Base-by-base conservation (phyloP, 306 rosid species). In the Quercus gilva region DNA sequence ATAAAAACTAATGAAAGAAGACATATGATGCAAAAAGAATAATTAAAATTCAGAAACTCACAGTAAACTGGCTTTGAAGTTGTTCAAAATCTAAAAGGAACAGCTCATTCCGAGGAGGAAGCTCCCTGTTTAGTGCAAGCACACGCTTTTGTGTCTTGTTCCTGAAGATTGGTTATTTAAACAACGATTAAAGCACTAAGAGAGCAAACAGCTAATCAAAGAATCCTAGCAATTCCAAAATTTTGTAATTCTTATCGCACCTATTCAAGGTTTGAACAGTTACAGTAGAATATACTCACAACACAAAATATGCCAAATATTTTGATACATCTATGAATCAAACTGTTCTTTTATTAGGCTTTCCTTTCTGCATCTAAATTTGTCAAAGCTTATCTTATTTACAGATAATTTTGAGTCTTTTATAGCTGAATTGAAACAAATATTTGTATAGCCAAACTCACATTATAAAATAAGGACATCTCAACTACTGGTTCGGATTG, bases 61-160 rank as follows among this genome's bases (percentile, higher is more conserved):
- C 98, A 60, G 94, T 75, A 84, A 91, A 93, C 88, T 93, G 98
- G 87, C 85, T 93, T 92, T 87, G 97, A 59, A 95, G 85, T 76
- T 89, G 96, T 89, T 91, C 96, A 81, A 95, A 95, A 90, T 95
- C 99, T 19, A 72, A 70, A 79, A 95, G 88, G 85, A 95, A 95
- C 87, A 93, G 98, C 87, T 95, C 99, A 68, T 95, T 92, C 70
- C 91, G 94, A 52, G 99, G 99, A 69, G 98, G 97, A 79, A 95
- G 88, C 70, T 93, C 98, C 81, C 99, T 82, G 77, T 92, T 91
- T 25, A 91, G 84, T 2, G 99, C 99, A 23, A 81, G 86, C 17
- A 95, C 96, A 68, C 99, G 99, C 83, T 95, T 95, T 35, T 95
- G 98, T 43, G 98, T 78, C 86, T 91, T 91, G 89, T 95, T 93